A percentile compares a stretch with the other conserved stretches of the same genome.
Conservation (phyloP, 208 protist genomes). For the Leishmania lainsoni region DNA sequence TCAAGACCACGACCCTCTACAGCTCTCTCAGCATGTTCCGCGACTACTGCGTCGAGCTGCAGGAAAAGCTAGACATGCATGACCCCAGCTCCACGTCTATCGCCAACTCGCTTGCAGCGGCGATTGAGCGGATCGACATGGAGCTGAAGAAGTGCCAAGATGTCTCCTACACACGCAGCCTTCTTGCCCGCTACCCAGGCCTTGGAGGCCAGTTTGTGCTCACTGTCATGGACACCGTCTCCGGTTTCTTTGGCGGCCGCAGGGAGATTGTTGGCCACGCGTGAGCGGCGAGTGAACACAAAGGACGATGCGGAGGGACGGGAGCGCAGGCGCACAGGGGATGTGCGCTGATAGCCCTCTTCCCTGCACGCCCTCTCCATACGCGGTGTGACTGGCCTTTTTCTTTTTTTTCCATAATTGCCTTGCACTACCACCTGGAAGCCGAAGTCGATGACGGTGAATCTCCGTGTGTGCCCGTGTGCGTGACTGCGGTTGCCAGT, state of each 20-base stretch:
- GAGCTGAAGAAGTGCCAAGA: conserved; percentile 31
- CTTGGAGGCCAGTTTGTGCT: conserved; percentile 56
- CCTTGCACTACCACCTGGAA: background rate
- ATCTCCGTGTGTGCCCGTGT: background rate
- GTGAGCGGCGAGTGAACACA: background rate
- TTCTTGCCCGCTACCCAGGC: conserved; percentile 58
- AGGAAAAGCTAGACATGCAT: conserved; percentile 31
- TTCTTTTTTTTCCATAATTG: background rate
- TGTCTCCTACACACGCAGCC: conserved; percentile 39
- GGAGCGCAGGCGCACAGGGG: background rate
- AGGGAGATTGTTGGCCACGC: background rate
- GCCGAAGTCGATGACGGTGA: background rate
- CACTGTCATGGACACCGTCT: conserved; percentile 42
- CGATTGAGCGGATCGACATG: conserved; percentile 30
- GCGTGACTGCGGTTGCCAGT: background rate
- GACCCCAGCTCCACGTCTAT: conserved; percentile 40
- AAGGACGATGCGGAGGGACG: background rate
- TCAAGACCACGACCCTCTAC: conserved; percentile 47
- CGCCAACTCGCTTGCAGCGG: conserved; percentile 23
- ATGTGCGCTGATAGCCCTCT: background rate
- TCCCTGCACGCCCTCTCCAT: too few relatives aligned
- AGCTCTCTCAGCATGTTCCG: conserved; percentile 40
- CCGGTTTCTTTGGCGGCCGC: conserved; percentile 5
- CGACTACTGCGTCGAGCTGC: conserved; percentile 43
- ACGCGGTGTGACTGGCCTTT: background rate